Evolutionary conservation across 2,329 filamentous ascomycete genomes (phyloP), one percentile per base, ranked within the genome.

Genomic region (Cladorrhinum sp.): DNA sequence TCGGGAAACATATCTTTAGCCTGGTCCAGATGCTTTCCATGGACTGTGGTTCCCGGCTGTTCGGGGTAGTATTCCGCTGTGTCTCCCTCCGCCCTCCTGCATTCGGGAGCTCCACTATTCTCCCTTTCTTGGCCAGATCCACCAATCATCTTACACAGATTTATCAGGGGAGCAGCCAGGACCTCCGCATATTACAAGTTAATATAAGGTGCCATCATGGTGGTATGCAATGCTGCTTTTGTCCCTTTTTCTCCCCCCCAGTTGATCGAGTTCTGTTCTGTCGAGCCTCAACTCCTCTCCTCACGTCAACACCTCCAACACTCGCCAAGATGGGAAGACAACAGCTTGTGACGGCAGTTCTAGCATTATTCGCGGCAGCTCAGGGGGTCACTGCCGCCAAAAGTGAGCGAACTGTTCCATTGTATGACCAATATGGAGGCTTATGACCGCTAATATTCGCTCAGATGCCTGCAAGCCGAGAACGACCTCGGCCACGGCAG

Each of bases 61-160:
- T 64, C 64, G 63, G 61, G 60, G 61, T 64, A 45, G 56, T 38
- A 64, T 64, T 62, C 66, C 67, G 67, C 67, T 63, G 20, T 27
- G 9, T 49, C 62, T 67, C 55, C 68, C 61, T 70, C 68, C 68
- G 68, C 62, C 62, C 63, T 64, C 65, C 66, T 66, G 62, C 59
- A 69, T 69, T 63, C 23, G 62, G 62, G 41, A 27, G 50, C 20
- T 32, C 62, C 63, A 60, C 62, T 24, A 20, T 29, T 16, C 41
- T 53, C 13, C 62, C 56, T 49, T 23, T 45, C 20, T 38, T 22
- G 7, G 8, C 2, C 25, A 32, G n/a, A 16, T 68, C 67, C 68
- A 55, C 67, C 67, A 70, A 70, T 69, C 58, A 55, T 65, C 61
- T 66, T 67, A 67, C 63, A 67, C 58, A 20, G n/a, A 38, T 50